Percentiles rank a stretch among this genome's conserved stretches.
phyloP scores from a whole-genome alignment of 2,329 filamentous ascomycete genomes.

The Penicillium sp. region DNA sequence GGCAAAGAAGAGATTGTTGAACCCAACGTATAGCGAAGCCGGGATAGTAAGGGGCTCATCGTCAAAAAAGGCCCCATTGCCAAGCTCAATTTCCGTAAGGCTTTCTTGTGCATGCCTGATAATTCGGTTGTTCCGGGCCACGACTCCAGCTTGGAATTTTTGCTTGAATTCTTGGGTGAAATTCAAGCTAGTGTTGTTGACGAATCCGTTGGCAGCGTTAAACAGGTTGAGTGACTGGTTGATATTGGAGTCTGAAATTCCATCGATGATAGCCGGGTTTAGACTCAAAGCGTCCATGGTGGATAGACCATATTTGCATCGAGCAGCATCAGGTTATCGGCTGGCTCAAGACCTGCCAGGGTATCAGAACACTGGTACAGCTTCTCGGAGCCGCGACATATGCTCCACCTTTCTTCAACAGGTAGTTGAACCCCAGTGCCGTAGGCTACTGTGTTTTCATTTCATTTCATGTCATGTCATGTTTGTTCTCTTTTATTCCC shows the following conservation, averaged over 20 bases:
- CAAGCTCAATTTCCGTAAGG: constrained; percentile 12
- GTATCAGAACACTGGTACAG: constrained; percentile 19
- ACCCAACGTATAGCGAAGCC: constrained; percentile 17
- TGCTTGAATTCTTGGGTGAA: constrained; percentile 17
- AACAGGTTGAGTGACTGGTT: constrained; percentile 15
- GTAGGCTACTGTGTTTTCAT: too few species aligned
- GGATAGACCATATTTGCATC: constrained; percentile 23
- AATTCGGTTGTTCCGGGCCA: constrained; percentile 17
- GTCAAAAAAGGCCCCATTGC: constrained; percentile 16
- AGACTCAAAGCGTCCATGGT: constrained; percentile 23
- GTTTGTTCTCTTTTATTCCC: too few species aligned
- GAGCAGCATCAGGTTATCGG: constrained; percentile 19
- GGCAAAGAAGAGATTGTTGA: constrained; percentile 26
- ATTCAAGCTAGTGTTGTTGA: constrained; percentile 10
- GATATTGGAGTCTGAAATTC: constrained; percentile 8
- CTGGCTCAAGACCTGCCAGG: constrained; percentile 13
- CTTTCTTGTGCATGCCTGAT: constrained; percentile 8
- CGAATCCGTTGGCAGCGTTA: constrained; percentile 19
- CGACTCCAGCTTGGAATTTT: constrained; percentile 11
- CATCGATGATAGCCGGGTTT: constrained; percentile 18
- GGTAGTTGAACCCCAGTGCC: too few species aligned
- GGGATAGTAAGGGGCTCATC: constrained; percentile 24
- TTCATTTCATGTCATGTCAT: too few species aligned
- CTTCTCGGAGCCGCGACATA: constrained; percentile 22
- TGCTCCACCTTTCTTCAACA: too few species aligned